Percentiles rank a stretch among this genome's conserved stretches.
phyloP scores from a whole-genome alignment of 495 filamentous ascomycete genomes.

The Copromyces sp. region DNA sequence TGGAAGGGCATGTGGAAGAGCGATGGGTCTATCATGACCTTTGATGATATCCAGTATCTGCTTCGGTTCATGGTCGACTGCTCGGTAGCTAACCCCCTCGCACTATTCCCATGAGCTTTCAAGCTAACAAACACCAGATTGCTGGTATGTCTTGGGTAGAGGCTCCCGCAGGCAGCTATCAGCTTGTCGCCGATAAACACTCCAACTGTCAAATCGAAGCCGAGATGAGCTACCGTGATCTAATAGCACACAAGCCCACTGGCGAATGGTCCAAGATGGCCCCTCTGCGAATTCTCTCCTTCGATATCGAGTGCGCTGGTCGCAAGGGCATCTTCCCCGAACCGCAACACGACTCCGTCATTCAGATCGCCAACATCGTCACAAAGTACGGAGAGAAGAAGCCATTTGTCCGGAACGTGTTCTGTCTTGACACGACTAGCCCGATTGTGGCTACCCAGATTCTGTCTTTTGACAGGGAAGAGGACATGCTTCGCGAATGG shows the following conservation, averaged over 20 bases:
- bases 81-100: conserved; percentile 38
- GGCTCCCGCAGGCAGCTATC: conserved; percentile 63
- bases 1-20: conserved; percentile 84
- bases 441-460: conserved; percentile 92
- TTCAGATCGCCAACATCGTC: conserved; percentile 97
- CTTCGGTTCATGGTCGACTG: conserved; percentile 97
- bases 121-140: conserved; percentile 39
- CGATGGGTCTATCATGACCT: conserved; percentile 68
- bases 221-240: conserved; percentile 62
- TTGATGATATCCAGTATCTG: conserved; percentile 91
- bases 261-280: conserved; percentile 99
- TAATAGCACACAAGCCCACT: conserved; percentile 80
- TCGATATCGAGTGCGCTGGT: conserved; percentile 98
- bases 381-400: conserved; percentile 92
- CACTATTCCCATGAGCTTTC: background rate
- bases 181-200: conserved; percentile 54
- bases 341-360: conserved; percentile 81
- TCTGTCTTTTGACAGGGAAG: conserved; percentile 67
- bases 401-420: conserved; percentile 93
- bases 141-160: conserved; percentile 97
- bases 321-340: conserved; percentile 97
- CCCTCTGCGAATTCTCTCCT: conserved; percentile 81
- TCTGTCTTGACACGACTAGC: conserved; percentile 83
- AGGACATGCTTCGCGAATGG: conserved; percentile 82
- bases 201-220: conserved; percentile 97